These are phyloP conservation scores for Singerocomus inundabilis DNA, from an alignment of 1,284 basidiomycete genomes.

Conservation along the genomic window DNA sequence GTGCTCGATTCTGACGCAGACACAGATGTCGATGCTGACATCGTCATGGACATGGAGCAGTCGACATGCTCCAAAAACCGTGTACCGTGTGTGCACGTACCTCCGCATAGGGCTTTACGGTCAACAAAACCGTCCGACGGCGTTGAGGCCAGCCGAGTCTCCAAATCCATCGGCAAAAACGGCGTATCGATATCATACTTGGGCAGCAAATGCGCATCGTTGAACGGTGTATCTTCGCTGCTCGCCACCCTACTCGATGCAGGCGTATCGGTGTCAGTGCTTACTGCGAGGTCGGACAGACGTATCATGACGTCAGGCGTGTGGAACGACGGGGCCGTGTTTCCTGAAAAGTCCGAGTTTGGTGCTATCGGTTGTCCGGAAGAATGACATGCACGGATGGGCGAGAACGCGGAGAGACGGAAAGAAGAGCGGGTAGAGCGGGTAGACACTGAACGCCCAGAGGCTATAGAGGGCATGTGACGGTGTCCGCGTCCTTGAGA, in stretches of 20 bases:
- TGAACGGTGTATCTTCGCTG: conserved; percentile 23
- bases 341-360: conserved; percentile 1
- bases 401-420: conserved; percentile 26
- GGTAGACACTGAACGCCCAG: conserved; percentile 14
- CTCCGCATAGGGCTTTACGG: background rate
- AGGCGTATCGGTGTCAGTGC: conserved; percentile 14
- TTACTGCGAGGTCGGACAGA: conserved; percentile 18
- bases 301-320: conserved; percentile 19
- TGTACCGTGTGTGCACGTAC: conserved; percentile 1
- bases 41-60: conserved; percentile 12
- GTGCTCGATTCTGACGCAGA: conserved; percentile 12
- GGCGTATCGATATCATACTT: conserved; percentile 19
- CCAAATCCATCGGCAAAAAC: conserved; percentile 14
- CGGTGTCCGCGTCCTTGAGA: conserved; percentile 21
- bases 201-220: conserved; percentile 16
- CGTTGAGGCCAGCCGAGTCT: conserved; percentile 14
- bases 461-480: conserved; percentile 24
- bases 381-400: conserved; percentile 4
- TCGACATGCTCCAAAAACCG: conserved; percentile 28
- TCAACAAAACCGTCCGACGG: conserved; percentile 10
- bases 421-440: conserved; percentile 20
- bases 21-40: conserved; percentile 10
- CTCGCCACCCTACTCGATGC: conserved; percentile 10
- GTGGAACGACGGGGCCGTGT: conserved; percentile 4
- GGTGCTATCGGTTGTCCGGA: background rate